Base-by-base conservation (phyloP, 768 basidiomycete genomes). In the Pulveroboletus sp. region DNA sequence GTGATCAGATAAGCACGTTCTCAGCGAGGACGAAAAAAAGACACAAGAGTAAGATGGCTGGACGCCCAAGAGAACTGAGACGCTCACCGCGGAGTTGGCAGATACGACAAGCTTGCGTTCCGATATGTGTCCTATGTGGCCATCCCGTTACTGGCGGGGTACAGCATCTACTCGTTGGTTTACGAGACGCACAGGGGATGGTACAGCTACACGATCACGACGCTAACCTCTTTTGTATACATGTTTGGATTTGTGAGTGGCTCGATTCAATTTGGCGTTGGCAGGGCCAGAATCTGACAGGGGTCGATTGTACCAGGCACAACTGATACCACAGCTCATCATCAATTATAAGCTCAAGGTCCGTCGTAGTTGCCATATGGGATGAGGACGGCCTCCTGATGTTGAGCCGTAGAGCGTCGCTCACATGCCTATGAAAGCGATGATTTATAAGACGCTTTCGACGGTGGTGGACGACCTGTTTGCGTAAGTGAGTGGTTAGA, bases 331-430 rank as follows among this genome's bases (percentile, higher is more conserved):
- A 30, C 88, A 91, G 67, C 71, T 93, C 49, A 95, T 97, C 63
- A 94, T 97, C 75, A 96, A 96, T 72, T 96, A 94, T 73, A 95
- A 95, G 69, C 79, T 98, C 51, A 93, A 93, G 86, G 85, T 86
- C 57, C 53, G 71, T 63, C 44, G 48, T n/a, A n/a, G n/a, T 57
- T 46, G 19, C 58, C 42, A 50, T 50, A 45, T 51, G 51, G 35
- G n/a, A 50, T 20, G 19, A 23, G 30, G 43, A 45, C 49, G 17
- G 16, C 20, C 30, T 27, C 47, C 52, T 34, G 57, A 55, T 40
- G 23, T 39, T 19, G 24, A 17, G 47, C 29, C 34, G 23, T 71
- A 93, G 87, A 92, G 87, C 66, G 93, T 96, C 30, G 88, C 95
- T 38, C 95, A 98, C 66, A 93, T 98, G 86, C 94, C 94, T 17